Conservation (phyloP, 2,329 filamentous ascomycete species). For the Cordyceps fumosorosea region DNA sequence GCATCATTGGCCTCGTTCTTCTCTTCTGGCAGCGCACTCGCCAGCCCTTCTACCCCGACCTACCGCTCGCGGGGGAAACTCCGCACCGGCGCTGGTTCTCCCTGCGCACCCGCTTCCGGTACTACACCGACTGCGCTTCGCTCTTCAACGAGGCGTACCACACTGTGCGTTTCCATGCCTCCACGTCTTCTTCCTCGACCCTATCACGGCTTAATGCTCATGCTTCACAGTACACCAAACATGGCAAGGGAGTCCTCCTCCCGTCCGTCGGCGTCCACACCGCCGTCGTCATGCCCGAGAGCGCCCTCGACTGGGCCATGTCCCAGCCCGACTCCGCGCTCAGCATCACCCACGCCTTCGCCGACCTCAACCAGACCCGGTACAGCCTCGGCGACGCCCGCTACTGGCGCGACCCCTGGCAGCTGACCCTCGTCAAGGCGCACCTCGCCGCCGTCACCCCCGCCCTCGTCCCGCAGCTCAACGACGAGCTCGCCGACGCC, state of each 20-base stretch:
- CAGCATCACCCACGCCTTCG: constrained; percentile 28
- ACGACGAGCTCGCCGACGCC: constrained; percentile 22
- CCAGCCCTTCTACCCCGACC: neutral
- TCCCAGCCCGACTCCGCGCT: constrained; percentile 33
- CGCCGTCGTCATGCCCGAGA: constrained; percentile 29
- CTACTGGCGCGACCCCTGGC: constrained; percentile 30
- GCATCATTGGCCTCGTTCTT: neutral
- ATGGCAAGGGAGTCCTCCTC: constrained; percentile 34
- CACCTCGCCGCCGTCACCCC: constrained; percentile 30
- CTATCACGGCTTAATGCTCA: too few relatives aligned
- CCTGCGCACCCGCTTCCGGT: constrained; percentile 10
- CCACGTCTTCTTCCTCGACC: neutral
- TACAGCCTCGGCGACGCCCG: constrained; percentile 31
- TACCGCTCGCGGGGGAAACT: neutral
- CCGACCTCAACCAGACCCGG: constrained; percentile 30
- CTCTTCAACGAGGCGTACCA: constrained; percentile 27
- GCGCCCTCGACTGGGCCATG: constrained; percentile 32
- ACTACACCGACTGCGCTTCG: constrained; percentile 24
- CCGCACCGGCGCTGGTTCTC: neutral
- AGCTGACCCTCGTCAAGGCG: constrained; percentile 28
- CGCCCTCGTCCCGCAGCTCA: constrained; percentile 26
- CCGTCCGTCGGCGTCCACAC: constrained; percentile 29
- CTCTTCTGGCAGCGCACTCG: neutral
- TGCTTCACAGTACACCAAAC: constrained; percentile 32
- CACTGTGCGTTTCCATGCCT: constrained; percentile 17